A percentile compares a stretch with the other conserved stretches of the same genome.
phyloP scores from a whole-genome alignment of 371 early-diverging fungal species.

The Mortierella sp. region DNA sequence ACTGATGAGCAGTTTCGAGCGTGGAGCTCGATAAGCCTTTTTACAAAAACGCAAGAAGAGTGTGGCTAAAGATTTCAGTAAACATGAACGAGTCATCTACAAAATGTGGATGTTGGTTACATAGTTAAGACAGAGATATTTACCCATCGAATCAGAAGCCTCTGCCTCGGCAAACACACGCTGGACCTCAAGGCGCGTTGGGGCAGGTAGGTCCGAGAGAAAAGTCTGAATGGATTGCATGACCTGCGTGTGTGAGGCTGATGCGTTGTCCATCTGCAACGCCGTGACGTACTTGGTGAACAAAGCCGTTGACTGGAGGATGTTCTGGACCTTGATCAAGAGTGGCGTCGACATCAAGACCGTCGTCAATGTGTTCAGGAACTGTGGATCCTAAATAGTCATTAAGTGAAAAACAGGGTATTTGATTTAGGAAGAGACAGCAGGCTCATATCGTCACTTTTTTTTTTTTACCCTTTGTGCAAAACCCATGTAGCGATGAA shows the following conservation, averaged over 20 bases:
- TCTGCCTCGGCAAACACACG: slow-evolving; percentile 55
- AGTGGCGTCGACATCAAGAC: slow-evolving; percentile 42
- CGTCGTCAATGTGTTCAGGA: slow-evolving; percentile 38
- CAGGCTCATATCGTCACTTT: too few species aligned
- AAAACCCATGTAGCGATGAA: slow-evolving; percentile 30
- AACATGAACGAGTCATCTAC: too few species aligned
- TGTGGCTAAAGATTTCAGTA: too few species aligned
- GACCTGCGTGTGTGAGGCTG: slow-evolving; percentile 56
- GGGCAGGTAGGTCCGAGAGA: slow-evolving; percentile 32
- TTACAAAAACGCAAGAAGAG: too few species aligned
- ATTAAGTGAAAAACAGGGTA: background rate
- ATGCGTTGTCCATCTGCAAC: slow-evolving; percentile 54
- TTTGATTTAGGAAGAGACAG: too few species aligned
- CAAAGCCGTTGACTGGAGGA: slow-evolving; percentile 19
- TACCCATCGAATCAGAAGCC: slow-evolving; percentile 55
- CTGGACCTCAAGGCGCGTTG: slow-evolving; percentile 43
- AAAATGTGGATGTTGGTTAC: too few species aligned
- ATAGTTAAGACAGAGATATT: too few species aligned
- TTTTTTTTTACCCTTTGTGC: slow-evolving; percentile 28
- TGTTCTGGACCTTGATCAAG: slow-evolving; percentile 39
- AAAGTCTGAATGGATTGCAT: slow-evolving; percentile 55
- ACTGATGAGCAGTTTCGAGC: slow-evolving; percentile 33
- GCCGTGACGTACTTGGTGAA: slow-evolving; percentile 46
- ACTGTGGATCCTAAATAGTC: slow-evolving; percentile 25
- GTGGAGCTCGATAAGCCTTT: slow-evolving; percentile 38